These are phyloP conservation scores for Geotrichum europaeum DNA, from an alignment of 1,139 yeast genomes.

Conservation along the genomic window DNA sequence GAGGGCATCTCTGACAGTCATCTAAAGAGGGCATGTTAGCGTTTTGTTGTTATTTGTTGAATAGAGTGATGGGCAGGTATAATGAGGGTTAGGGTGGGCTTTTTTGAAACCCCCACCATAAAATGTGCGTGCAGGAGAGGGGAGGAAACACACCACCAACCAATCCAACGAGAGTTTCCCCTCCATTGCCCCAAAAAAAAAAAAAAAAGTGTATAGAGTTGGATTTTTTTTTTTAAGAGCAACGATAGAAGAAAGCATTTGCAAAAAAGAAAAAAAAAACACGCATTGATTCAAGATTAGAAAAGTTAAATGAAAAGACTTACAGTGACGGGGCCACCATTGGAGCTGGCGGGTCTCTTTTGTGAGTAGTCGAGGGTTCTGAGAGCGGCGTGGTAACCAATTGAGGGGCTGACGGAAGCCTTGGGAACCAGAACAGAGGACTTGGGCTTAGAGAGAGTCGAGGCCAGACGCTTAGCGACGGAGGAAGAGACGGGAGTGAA, in stretches of 20 bases:
- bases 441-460: constrained; percentile 13
- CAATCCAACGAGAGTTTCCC: background rate
- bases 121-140: background rate
- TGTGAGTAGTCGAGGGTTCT: constrained; percentile 26
- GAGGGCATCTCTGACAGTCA: constrained; percentile 96
- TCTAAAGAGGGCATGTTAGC: constrained; percentile 16
- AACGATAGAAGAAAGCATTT: background rate
- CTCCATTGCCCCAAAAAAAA: background rate
- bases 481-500: constrained; percentile 11
- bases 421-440: constrained; percentile 20
- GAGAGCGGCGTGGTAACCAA: constrained; percentile 29
- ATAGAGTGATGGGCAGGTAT: background rate
- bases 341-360: constrained; percentile 27
- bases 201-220: background rate
- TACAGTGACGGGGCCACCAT: constrained; percentile 32
- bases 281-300: background rate
- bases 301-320: constrained; percentile 18
- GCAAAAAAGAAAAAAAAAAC: background rate
- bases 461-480: constrained; percentile 13
- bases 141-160: background rate
- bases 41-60: background rate
- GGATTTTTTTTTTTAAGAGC: background rate
- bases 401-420: constrained; percentile 14
- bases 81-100: background rate
- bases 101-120: background rate